Evolutionary conservation across 495 filamentous ascomycete species (phyloP).

Genomic region (Neurospora tetraspora): DNA sequence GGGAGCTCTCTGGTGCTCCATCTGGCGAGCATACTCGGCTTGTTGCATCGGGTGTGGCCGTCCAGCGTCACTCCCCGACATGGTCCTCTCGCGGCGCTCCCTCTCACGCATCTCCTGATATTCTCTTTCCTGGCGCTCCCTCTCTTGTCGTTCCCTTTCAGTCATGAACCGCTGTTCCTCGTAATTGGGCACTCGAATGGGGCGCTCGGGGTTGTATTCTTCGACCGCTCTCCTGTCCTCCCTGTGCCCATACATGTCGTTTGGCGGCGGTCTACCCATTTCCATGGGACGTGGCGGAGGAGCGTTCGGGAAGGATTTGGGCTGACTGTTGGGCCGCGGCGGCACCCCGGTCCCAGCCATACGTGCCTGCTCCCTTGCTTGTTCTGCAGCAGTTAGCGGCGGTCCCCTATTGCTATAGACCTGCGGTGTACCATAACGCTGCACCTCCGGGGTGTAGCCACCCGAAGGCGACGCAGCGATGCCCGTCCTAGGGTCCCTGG

Average conservation of each 20-base stretch:
- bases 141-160: constrained; percentile 27
- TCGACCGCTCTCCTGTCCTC: constrained; percentile 26
- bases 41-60: constrained; percentile 19
- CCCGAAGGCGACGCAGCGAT: constrained; percentile 37
- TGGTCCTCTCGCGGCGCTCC: constrained; percentile 30
- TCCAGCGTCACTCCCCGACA: constrained; percentile 21
- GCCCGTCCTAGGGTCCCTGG: constrained; percentile 31
- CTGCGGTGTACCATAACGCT: constrained; percentile 45
- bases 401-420: constrained; percentile 33
- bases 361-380: constrained; percentile 31
- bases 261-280: constrained; percentile 26
- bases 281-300: constrained; percentile 30
- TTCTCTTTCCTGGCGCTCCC: constrained; percentile 26
- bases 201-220: constrained; percentile 40
- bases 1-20: constrained; percentile 21
- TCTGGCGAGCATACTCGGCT: constrained; percentile 19
- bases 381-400: constrained; percentile 29
- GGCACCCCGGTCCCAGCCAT: constrained; percentile 30
- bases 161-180: constrained; percentile 24
- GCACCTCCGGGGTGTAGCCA: constrained; percentile 42
- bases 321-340: constrained; percentile 42
- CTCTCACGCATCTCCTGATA: not conserved
- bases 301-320: constrained; percentile 34
- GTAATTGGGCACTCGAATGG: constrained; percentile 29
- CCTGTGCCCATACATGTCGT: constrained; percentile 31